Conservation (phyloP, 2,329 filamentous ascomycete species). For the Aspergillus fumigatiaffinis region DNA sequence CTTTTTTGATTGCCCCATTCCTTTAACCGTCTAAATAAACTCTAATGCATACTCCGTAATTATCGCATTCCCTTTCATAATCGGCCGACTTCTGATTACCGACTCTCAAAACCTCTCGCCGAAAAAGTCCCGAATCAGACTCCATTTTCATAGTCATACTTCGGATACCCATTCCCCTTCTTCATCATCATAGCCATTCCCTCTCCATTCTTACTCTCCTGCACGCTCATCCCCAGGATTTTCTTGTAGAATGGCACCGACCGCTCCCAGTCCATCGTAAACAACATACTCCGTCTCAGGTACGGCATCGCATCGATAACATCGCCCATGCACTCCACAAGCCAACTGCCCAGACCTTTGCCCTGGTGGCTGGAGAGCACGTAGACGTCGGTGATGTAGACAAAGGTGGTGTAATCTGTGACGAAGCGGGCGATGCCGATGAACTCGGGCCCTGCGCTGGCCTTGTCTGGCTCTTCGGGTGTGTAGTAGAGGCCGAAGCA, state of each 20-base stretch:
- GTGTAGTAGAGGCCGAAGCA: conserved; percentile 55
- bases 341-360: conserved; percentile 61
- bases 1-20: background rate
- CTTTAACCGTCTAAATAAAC: background rate
- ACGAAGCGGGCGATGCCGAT: conserved; percentile 62
- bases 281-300: conserved; percentile 57
- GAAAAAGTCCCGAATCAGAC: background rate
- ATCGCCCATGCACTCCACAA: conserved; percentile 60
- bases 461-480: conserved; percentile 5
- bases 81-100: no score
- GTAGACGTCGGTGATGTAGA: conserved; percentile 68
- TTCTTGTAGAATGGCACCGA: conserved; percentile 18
- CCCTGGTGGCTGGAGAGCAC: conserved; percentile 58
- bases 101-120: no score
- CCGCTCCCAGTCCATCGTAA: conserved; percentile 17
- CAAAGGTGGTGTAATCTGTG: conserved; percentile 66
- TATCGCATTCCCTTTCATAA: background rate
- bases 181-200: conserved; percentile 3
- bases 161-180: background rate
- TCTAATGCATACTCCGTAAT: background rate
- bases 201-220: conserved; percentile 14
- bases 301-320: conserved; percentile 53
- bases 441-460: conserved; percentile 27
- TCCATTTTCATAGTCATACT: background rate
- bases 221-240: conserved; percentile 20